Evolutionary conservation across 225 moss, liverwort and hornwort species (phyloP), one percentile per base, ranked within the genome.

Genomic region (Pseudisothecium myosuroides): DNA sequence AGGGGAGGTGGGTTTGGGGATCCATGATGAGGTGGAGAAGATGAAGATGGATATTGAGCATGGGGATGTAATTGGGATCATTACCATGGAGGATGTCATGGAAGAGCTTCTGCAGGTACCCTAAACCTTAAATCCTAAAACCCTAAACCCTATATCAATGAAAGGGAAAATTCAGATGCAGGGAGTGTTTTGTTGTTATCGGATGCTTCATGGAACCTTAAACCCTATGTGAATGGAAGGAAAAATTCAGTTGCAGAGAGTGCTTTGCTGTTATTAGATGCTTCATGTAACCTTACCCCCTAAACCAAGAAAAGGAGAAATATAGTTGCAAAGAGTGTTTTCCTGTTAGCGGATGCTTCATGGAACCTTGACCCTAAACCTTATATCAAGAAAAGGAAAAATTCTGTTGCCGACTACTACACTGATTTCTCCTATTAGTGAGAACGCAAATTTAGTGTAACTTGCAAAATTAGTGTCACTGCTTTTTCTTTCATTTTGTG

Each of bases 51-150:
- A 86, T 49, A 85, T 92, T 18, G 93, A 91, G 81, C 77, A 92
- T 29, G 91, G 91, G 27, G 95, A 92, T 83, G 95, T 95, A 14
- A 82, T 95, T 85, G 95, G 95, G 60, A 95, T 95, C 84, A 95
- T 95, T 68, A 95, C 95, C 61, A 92, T 95, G 95, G 94, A 95
- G 91, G 95, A 95, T 79, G 92, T 95, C 39, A 93, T 95, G 93
- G 95, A 95, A 91, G 94, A 95, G 86, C 95, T 95, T 90, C 82
- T 94, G 88, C 94, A 95, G 92, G 95, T 94, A 65, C 50, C 17
- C 19, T 58, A 29, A 29, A 2, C 74, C 55, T 31, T 41, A 11
- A 68, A 84, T 20, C 32, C 81, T 81, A 29, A 80, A 39, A 58
- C 79, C 27, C n/a, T 75, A 52, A 76, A 14, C 54, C 36, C 32